Conservation (phyloP, 1,284 basidiomycete genomes). For the Puccinia coronata region DNA sequence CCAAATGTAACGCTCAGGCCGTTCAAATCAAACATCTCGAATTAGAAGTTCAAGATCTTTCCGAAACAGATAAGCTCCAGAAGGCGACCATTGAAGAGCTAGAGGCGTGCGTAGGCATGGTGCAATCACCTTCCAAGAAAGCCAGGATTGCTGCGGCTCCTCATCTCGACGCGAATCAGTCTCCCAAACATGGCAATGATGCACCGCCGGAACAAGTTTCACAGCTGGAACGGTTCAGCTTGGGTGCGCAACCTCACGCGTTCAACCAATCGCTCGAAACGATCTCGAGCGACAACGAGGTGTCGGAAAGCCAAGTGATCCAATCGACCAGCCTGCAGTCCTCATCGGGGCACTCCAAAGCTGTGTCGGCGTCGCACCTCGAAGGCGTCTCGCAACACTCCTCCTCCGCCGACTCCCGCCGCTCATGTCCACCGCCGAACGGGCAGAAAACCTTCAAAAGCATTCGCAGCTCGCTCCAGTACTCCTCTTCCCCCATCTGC, state of each 20-base stretch:
- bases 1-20: background rate
- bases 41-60: background rate
- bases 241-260: background rate
- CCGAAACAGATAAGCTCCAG: background rate
- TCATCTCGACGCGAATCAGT: background rate
- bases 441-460: background rate
- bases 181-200: background rate
- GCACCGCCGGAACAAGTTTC: background rate
- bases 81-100: background rate
- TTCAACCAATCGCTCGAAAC: background rate
- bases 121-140: background rate
- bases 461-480: conserved; percentile 1
- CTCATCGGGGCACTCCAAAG: background rate
- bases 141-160: background rate
- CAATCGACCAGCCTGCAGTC: background rate
- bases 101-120: too few relatives aligned
- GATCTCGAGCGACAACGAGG: background rate
- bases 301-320: background rate
- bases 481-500: conserved; percentile 9
- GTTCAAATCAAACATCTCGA: background rate
- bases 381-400: background rate
- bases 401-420: background rate
- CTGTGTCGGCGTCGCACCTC: background rate
- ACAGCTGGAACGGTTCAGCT: background rate
- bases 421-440: conserved; percentile 17